phyloP scores from a whole-genome alignment of 2,329 filamentous ascomycete species.

The Truncatella angustata region DNA sequence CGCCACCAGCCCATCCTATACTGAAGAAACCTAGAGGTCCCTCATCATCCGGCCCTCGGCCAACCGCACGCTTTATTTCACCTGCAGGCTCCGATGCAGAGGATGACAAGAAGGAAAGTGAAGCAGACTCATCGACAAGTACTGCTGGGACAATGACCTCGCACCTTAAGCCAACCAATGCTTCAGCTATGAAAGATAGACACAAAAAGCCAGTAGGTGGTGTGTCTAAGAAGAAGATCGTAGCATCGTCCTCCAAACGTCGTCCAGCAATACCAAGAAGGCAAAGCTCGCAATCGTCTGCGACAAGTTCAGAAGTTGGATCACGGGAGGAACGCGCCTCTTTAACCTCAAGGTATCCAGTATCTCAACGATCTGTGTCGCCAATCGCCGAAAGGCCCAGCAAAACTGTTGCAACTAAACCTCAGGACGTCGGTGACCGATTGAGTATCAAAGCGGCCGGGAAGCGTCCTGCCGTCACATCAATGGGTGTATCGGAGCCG shows the following conservation, averaged over 20 bases:
- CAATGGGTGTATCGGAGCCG: neutral
- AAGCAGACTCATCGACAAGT: slow-evolving; percentile 41
- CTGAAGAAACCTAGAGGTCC: slow-evolving; percentile 58
- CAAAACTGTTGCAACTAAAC: slow-evolving; percentile 10
- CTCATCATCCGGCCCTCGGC: slow-evolving; percentile 50
- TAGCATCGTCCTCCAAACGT: slow-evolving; percentile 43
- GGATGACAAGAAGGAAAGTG: slow-evolving; percentile 29
- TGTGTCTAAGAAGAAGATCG: slow-evolving; percentile 37
- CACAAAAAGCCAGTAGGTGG: slow-evolving; percentile 18
- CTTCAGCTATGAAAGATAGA: slow-evolving; percentile 21
- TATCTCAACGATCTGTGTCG: slow-evolving; percentile 19
- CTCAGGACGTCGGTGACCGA: slow-evolving; percentile 13
- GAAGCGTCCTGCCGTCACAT: slow-evolving; percentile 38
- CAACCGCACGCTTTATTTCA: slow-evolving; percentile 61
- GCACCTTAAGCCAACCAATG: slow-evolving; percentile 19
- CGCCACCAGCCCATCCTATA: slow-evolving; percentile 54
- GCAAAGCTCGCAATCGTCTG: slow-evolving; percentile 46
- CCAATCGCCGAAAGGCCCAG: slow-evolving; percentile 27
- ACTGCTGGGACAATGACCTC: slow-evolving; percentile 28
- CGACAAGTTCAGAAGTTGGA: slow-evolving; percentile 29
- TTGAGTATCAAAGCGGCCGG: slow-evolving; percentile 47
- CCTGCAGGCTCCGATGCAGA: slow-evolving; percentile 49
- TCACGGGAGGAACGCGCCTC: slow-evolving; percentile 30
- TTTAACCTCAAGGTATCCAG: slow-evolving; percentile 17
- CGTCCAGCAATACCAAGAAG: slow-evolving; percentile 45